Base-by-base conservation (phyloP, 176 grass and related monocot genomes). In the Zoysia japonica region DNA sequence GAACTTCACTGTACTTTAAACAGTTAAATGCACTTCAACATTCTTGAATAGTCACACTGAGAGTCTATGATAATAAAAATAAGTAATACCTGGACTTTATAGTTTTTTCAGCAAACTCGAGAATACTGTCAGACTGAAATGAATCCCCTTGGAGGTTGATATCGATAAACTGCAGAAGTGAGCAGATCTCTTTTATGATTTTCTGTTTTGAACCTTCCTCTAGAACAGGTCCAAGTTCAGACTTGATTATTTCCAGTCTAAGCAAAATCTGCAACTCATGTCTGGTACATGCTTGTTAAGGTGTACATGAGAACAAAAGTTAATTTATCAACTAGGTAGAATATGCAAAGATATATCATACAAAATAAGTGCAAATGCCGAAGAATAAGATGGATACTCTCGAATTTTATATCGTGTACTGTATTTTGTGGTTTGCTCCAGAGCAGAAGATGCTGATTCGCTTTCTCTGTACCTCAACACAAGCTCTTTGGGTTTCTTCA, bases 161-260 rank as follows among this genome's bases (percentile, higher is more conserved):
- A 82, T 99, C 92, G 69, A 99, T 93, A 70, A 91, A 99, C 67
- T 93, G 88, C 82, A 99, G 89, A 86, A 99, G 84, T 0, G 82
- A 86, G 71, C 96, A 96, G 44, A 89, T 93, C n/a, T 99, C 90
- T 78, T 90, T 99, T 81, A 96, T 82, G 81, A 93, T 93, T 83
- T 94, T 95, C 74, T 93, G 96, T 70, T 91, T 99, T 40, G 68
- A 68, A 74, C 84, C 81, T 80, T 96, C 92, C 72, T 85, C 90
- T 43, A 89, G 82, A 37, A 70, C 83, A 76, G 84, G 60, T 7
- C 86, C 78, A n/a, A 89, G 48, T 71, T 78, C 81, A 65, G 88
- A 95, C 64, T 79, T 73, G 47, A 99, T 87, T 77, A 99, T 86
- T 85, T 99, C 96, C 96, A 99, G 91, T 68, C 96, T 94, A 80